Evolutionary conservation across 129 eudicot genomes (phyloP), one percentile per base, ranked within the genome.

Genomic region (Glebionis coronaria): DNA sequence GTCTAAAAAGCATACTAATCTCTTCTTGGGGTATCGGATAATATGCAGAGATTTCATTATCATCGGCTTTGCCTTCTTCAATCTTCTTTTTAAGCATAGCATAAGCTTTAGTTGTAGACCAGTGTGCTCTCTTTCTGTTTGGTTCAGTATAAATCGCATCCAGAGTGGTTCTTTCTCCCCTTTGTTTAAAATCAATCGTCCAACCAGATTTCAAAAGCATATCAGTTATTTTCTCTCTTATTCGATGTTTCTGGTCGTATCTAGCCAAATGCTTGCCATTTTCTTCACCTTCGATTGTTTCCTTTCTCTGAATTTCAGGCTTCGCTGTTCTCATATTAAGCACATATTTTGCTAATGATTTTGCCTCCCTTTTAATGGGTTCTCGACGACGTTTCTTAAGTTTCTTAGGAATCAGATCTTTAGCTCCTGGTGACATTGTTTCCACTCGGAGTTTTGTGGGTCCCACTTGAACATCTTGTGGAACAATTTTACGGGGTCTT

Each of bases 51-150:
- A 74, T 44, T 47, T 78, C 87, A 1, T 12, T 62, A 52, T 56
- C 52, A 5, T 82, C 83, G 4, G 88, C 92, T 27, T 45, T 46
- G 21, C 86, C 83, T 16, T 47, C 45, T 62, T 86, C 87, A 71
- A 88, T 50, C 75, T 77, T 81, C 80, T 68, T 53, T 61, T 84
- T 78, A 20, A 93, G 78, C 63, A 42, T 67, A 19, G 35, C 51
- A 73, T 88, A 93, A 19, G 98, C 98, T 69, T 56, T 40, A 3
- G 98, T 93, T 15, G 78, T 82, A 11, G 98, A 93, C 96, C 96
- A 93, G 56, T 84, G 77, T 27, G 83, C 61, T 71, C 65, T 44
- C 28, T 25, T 82, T 61, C 90, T 90, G 1, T 70, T 75, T 4
- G 80, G 76, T 42, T 82, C 93, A 13, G 84, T 73, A 84, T 88